phyloP scores from a whole-genome alignment of 2,329 filamentous ascomycete species.

The Pyrenophora tritici-repentis region DNA sequence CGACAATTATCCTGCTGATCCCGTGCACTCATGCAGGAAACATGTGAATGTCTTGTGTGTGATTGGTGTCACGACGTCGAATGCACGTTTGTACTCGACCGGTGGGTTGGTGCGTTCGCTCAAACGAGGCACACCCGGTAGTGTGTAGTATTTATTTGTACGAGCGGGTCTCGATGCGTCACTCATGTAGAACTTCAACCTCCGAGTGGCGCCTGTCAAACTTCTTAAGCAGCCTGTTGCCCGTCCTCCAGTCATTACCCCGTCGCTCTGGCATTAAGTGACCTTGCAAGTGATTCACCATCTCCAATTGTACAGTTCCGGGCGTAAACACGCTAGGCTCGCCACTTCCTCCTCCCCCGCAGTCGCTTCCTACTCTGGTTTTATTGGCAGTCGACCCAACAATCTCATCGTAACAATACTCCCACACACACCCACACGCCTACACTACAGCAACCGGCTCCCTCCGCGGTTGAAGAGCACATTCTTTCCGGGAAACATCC shows the following conservation, averaged over 20 bases:
- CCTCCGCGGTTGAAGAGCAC: not conserved
- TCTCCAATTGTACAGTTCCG: too few relatives aligned
- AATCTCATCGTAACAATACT: too few relatives aligned
- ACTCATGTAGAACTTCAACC: constrained; percentile 15
- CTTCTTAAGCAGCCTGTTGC: constrained; percentile 3
- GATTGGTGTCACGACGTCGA: constrained; percentile 32
- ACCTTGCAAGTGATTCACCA: too few relatives aligned
- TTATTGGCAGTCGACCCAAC: too few relatives aligned
- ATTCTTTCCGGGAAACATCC: not conserved
- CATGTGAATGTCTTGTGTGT: constrained; percentile 5
- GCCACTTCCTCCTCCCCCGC: too few relatives aligned
- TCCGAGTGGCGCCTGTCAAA: constrained; percentile 7
- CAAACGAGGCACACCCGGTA: constrained; percentile 28
- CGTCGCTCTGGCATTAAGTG: not conserved
- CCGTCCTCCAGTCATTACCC: not conserved
- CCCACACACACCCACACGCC: too few relatives aligned
- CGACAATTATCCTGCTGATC: constrained; percentile 6
- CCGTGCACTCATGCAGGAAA: constrained; percentile 18
- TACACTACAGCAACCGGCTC: not conserved
- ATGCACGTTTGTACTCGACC: constrained; percentile 29
- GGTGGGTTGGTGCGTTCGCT: constrained; percentile 26
- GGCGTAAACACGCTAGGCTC: too few relatives aligned
- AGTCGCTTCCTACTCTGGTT: too few relatives aligned
- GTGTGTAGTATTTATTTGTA: constrained; percentile 36
- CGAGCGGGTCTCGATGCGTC: constrained; percentile 28